A percentile compares a stretch with the other conserved stretches of the same genome.
Evolutionary conservation across 768 basidiomycete genomes (phyloP).

Genomic region (Rhodotorula kratochvilovae): DNA sequence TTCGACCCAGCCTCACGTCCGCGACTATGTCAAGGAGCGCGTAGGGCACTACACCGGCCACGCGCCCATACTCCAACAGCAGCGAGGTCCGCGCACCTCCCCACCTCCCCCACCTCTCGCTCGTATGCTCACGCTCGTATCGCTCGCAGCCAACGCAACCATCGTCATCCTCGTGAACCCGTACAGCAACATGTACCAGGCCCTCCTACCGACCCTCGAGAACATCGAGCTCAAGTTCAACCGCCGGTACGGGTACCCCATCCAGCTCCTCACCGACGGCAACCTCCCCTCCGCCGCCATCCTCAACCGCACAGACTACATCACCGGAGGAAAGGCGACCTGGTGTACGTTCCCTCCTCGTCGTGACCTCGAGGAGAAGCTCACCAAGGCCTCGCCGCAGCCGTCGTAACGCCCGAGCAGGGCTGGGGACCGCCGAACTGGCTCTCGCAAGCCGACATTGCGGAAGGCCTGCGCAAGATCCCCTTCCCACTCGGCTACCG

Average conservation of each 20-base stretch:
- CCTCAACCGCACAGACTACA: not conserved
- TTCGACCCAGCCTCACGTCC: not conserved
- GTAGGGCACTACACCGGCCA: not conserved
- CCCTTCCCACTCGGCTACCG: constrained; percentile 10
- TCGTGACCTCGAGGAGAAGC: not conserved
- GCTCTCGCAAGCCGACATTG: not conserved
- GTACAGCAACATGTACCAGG: constrained; percentile 1
- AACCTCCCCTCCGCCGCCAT: constrained; percentile 2
- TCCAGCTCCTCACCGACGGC: constrained; percentile 20
- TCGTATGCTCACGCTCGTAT: not conserved
- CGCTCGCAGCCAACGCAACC: constrained; percentile 8
- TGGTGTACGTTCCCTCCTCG: constrained; percentile 3
- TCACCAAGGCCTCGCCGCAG: not conserved
- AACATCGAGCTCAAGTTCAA: constrained; percentile 22
- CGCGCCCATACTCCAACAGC: no score
- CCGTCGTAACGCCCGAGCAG: constrained; percentile 10
- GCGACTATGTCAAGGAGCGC: not conserved
- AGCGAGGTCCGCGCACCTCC: not conserved
- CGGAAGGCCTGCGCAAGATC: not conserved
- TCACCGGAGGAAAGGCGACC: constrained; percentile 16
- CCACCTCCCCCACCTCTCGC: not conserved
- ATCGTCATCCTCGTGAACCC: constrained; percentile 22
- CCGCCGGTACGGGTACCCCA: constrained; percentile 10
- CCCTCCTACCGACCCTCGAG: not conserved
- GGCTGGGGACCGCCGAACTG: constrained; percentile 15